Percentiles rank a stretch among this genome's conserved stretches.
Evolutionary conservation across 108 stramenopile species (phyloP).

Genomic region (Skeletonema potamos): DNA sequence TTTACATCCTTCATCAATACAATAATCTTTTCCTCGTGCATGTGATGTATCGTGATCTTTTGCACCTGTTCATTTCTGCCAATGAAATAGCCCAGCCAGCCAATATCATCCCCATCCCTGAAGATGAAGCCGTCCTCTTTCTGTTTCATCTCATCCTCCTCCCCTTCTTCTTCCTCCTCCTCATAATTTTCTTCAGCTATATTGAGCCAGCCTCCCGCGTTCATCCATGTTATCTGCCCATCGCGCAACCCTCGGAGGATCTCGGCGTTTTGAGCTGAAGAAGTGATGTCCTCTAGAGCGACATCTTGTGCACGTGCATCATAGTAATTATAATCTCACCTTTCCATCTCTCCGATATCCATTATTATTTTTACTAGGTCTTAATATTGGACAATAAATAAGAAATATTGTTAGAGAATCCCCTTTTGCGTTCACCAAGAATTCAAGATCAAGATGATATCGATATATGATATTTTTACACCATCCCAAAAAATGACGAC

Average conservation of each 20-base stretch:
- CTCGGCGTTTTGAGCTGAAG: background rate
- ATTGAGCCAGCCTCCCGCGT: too few species aligned
- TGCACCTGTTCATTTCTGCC: background rate
- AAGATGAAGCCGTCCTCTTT: background rate
- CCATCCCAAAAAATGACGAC: too few species aligned
- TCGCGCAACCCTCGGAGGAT: background rate
- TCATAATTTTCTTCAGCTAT: too few species aligned
- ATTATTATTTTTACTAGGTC: background rate
- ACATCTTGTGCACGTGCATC: background rate
- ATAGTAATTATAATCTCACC: background rate
- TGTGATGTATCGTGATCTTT: background rate
- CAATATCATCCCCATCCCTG: background rate
- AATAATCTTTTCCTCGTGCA: background rate
- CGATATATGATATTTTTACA: too few species aligned
- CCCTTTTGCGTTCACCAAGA: too few species aligned
- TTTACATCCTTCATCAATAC: background rate
- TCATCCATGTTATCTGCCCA: background rate
- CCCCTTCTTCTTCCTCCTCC: background rate
- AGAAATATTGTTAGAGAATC: too few species aligned
- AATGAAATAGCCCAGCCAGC: slow-evolving; percentile 1
- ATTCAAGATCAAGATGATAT: too few species aligned
- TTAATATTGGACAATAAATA: too few species aligned
- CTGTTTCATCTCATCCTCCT: background rate
- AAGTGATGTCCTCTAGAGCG: background rate
- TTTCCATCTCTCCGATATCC: background rate